These are phyloP conservation scores for Penicillium manginii DNA, from an alignment of 495 filamentous ascomycete species.

Conservation along the genomic window DNA sequence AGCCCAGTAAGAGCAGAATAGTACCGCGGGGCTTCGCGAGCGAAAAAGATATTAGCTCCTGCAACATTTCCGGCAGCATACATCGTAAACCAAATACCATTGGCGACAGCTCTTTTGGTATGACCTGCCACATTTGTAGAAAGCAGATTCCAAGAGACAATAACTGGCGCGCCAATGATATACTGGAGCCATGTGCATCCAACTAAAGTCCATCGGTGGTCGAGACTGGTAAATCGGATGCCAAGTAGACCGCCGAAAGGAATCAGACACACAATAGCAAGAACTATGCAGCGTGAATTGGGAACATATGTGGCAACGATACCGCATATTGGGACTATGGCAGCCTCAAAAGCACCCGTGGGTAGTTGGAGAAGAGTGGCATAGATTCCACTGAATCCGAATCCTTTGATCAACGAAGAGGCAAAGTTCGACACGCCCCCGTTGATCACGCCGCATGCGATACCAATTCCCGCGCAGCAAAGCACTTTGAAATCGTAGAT, in stretches of 20 bases:
- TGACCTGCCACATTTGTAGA: constrained; percentile 66
- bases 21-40: constrained; percentile 41
- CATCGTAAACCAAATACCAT: constrained; percentile 41
- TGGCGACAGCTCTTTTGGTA: constrained; percentile 61
- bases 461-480: constrained; percentile 37
- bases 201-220: constrained; percentile 54
- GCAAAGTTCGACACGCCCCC: constrained; percentile 51
- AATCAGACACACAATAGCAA: constrained; percentile 37
- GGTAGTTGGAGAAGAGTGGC: constrained; percentile 52
- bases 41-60: constrained; percentile 50
- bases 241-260: constrained; percentile 46
- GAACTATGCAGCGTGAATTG: constrained; percentile 47
- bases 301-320: constrained; percentile 43
- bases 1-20: constrained; percentile 38
- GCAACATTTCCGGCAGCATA: constrained; percentile 47
- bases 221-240: constrained; percentile 43
- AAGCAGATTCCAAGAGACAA: constrained; percentile 59
- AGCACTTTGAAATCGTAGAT: constrained; percentile 46
- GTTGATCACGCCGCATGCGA: constrained; percentile 49
- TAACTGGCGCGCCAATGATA: constrained; percentile 50
- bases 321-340: constrained; percentile 41
- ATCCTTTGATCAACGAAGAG: constrained; percentile 51
- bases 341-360: constrained; percentile 47
- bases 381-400: constrained; percentile 39
- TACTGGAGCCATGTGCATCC: constrained; percentile 57